Evolutionary conservation across 768 basidiomycete genomes (phyloP), one percentile per base, ranked within the genome.

Genomic region (Russula compacta): DNA sequence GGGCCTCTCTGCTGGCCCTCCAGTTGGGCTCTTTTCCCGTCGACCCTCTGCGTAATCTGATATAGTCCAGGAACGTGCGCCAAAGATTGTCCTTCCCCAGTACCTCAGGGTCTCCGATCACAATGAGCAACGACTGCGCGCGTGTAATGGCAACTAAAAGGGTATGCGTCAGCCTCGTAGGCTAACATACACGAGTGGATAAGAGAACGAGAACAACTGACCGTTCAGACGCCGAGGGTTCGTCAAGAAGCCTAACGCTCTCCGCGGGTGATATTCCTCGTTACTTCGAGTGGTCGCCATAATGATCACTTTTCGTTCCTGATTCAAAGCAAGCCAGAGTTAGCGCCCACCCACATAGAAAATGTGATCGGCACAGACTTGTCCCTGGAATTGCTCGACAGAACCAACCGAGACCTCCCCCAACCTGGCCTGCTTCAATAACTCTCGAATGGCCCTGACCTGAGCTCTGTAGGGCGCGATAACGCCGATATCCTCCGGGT

Each of bases 121-220:
- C 73, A 62, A 86, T 79, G 15, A 87, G 76, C 4, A 87, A 72
- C 0, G 84, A 81, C 68, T 85, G 78, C 0, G 84, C 83, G 12
- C 85, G 82, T 0, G 85, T 88, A 12, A 88, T 70, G 5, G 85
- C 83, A 40, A 88, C 85, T 86, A 52, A 8, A 50, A 32, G 6
- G 29, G 29, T 8, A 39, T 39, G 39, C 29, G 39, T 59, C 32
- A 42, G 51, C 6, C 9, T 21, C 32, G 54, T 12, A 19, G 40
- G 17, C 19, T 11, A 24, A 19, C 17, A 29, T 6, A 35, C 12
- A 33, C 11, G 33, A 36, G 29, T 35, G 19, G 40, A n/a, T 9
- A 36, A 51, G 24, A 15, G 8, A 38, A n/a, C 1, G 24, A 15
- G 8, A 38, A n/a, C 1, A 4, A 56, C 72, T 0, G 36, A 75